Evolutionary conservation across 78 protist species (phyloP), one percentile per base, ranked within the genome.

Genomic region (Speleostelium caveatum): DNA sequence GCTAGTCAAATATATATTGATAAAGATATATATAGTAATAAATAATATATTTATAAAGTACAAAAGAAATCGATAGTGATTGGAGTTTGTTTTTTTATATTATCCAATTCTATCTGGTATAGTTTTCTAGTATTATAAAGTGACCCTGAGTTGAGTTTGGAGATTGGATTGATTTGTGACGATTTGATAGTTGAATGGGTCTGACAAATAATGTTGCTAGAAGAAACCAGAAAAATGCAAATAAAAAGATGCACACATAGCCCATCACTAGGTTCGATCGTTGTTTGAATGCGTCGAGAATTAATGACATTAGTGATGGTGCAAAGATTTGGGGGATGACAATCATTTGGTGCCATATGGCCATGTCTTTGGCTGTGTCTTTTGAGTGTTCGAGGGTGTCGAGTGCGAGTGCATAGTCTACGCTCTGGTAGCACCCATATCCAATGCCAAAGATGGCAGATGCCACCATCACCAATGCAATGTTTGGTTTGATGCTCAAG

Each of bases 341-440:
- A 6, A 92, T n/a, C 0, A 93, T 42, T 49, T 75, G 76, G 33
- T 86, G 92, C 95, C 95, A 92, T 6, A 92, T 55, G 4, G 68
- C 86, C 58, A 92, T 6, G 62, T 92, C 95, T 36, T 92, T 92
- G 10, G 95, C 95, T 19, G 45, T 51, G 55, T 66, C 61, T 36
- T 12, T 26, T 14, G 73, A 36, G 14, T 61, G 59, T 60, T 93
- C 87, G 28, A 92, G 66, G 16, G 49, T 56, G 30, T 92, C 95
- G 0, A 92, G 17, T 3, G 79, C 95, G 2, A 92, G 14, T 21
- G 88, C 93, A 49, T 71, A 87, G 30, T 92, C 95, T 12, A 92
- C 93, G 8, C 94, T 66, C 26, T 73, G 88, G 39, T 71, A 92
- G n/a, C 69, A 21, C 12, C 95, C 95, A 51, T 92, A 92, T 0